Evolutionary conservation across 441 rosid genomes (phyloP).

Genomic region (Corymbia calophylla): DNA sequence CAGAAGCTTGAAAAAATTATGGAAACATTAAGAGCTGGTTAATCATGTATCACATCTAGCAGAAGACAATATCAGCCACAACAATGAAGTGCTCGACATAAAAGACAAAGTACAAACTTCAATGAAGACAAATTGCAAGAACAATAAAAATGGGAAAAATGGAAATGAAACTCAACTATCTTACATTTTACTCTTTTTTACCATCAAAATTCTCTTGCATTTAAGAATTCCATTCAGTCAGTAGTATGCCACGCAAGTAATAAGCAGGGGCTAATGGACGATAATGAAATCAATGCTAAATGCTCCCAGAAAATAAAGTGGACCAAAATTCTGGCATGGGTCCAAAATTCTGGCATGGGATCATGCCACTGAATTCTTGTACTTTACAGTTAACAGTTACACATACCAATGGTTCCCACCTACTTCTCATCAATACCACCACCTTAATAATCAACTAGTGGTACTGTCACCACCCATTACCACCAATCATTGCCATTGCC

Average conservation of each 20-base stretch:
- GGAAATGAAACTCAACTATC: neutral
- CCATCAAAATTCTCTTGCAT: neutral
- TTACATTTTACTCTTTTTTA: neutral
- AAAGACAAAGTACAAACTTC: neutral
- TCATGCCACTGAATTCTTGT: neutral
- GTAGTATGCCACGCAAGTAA: neutral
- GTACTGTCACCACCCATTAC: neutral
- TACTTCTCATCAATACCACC: neutral
- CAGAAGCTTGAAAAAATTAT: neutral
- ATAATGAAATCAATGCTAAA: neutral
- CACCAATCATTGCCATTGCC: neutral
- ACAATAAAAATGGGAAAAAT: neutral
- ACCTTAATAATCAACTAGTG: neutral
- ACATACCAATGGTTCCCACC: neutral
- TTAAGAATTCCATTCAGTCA: neutral
- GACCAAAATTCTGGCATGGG: neutral
- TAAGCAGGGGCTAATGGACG: neutral
- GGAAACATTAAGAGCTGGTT: neutral
- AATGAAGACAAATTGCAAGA: neutral
- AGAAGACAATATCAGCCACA: neutral
- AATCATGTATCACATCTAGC: neutral
- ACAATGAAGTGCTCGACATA: neutral
- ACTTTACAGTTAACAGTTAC: neutral
- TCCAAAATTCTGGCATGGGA: neutral
- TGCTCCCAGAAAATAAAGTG: neutral